These are phyloP conservation scores for Cenchrus fungigraminus DNA, from an alignment of 176 grass and related monocot species.

Conservation along the genomic window DNA sequence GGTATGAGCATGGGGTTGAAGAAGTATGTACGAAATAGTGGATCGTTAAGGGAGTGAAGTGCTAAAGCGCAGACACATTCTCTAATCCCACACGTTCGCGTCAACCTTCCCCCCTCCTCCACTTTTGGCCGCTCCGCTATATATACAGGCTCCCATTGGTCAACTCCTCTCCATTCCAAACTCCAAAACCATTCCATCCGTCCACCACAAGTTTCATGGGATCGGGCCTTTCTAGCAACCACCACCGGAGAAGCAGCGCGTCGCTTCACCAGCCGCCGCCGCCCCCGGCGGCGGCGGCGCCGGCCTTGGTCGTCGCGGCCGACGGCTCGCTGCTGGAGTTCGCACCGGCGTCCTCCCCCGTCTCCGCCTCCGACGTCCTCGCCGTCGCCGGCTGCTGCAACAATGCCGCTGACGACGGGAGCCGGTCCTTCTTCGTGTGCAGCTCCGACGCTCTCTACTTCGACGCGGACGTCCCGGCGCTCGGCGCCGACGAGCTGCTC, in stretches of 20 bases:
- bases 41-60: background rate
- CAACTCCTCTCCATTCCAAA: constrained; percentile 27
- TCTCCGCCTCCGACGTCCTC: constrained; percentile 43
- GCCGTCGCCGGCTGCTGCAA: background rate
- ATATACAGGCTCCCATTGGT: background rate
- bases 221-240: constrained; percentile 45
- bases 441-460: constrained; percentile 77
- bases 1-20: background rate
- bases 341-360: background rate
- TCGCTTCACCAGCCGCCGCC: constrained; percentile 6
- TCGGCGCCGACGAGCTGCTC: constrained; percentile 51
- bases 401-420: background rate
- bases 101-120: background rate
- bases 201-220: constrained; percentile 50
- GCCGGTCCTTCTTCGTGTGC: constrained; percentile 49
- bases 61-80: background rate
- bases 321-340: constrained; percentile 69
- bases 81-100: background rate
- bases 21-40: background rate
- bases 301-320: constrained; percentile 50
- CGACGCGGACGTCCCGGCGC: constrained; percentile 35
- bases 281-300: background rate
- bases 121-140: constrained; percentile 29
- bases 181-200: constrained; percentile 10
- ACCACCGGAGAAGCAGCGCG: constrained; percentile 50